Percentiles rank a stretch among this genome's conserved stretches.
phyloP scores from a whole-genome alignment of 257 asterid genomes.

The Lavandula angustifolia region DNA sequence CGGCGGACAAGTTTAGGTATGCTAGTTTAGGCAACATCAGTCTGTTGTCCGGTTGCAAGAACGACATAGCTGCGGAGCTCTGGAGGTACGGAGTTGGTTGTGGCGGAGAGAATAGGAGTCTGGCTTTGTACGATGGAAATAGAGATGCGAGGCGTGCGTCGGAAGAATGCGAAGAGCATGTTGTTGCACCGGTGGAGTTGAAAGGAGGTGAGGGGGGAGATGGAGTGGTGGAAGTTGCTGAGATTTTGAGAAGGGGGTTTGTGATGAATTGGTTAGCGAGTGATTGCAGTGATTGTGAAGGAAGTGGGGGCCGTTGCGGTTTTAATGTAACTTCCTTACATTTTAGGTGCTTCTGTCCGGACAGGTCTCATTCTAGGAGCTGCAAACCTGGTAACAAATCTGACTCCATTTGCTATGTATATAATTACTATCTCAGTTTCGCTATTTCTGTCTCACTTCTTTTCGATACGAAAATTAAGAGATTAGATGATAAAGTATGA shows the following conservation, averaged over 20 bases:
- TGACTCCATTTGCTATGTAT: not conserved
- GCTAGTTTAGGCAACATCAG: constrained; percentile 21
- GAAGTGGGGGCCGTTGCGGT: constrained; percentile 67
- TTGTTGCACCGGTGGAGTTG: constrained; percentile 52
- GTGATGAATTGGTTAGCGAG: constrained; percentile 48
- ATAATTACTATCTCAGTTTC: too few relatives aligned
- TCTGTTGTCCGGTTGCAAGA: constrained; percentile 46
- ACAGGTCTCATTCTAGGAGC: constrained; percentile 48
- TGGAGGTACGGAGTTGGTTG: constrained; percentile 31
- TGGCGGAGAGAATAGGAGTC: constrained; percentile 24
- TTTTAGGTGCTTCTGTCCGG: constrained; percentile 58
- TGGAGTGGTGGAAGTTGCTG: constrained; percentile 25
- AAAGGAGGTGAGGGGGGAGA: constrained; percentile 14
- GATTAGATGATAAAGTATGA: too few relatives aligned
- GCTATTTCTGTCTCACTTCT: too few relatives aligned
- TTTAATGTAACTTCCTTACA: constrained; percentile 19
- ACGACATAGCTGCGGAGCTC: not conserved
- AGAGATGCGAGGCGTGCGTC: constrained; percentile 31
- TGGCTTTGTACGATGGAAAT: constrained; percentile 43
- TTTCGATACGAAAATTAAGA: too few relatives aligned
- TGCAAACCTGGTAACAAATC: constrained; percentile 53
- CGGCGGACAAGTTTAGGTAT: not conserved
- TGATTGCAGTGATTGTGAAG: constrained; percentile 40
- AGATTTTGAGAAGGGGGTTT: constrained; percentile 54
- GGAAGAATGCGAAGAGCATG: constrained; percentile 36